Evolutionary conservation across 2,329 filamentous ascomycete genomes (phyloP).

Genomic region (Paracoccidioides lutzii): DNA sequence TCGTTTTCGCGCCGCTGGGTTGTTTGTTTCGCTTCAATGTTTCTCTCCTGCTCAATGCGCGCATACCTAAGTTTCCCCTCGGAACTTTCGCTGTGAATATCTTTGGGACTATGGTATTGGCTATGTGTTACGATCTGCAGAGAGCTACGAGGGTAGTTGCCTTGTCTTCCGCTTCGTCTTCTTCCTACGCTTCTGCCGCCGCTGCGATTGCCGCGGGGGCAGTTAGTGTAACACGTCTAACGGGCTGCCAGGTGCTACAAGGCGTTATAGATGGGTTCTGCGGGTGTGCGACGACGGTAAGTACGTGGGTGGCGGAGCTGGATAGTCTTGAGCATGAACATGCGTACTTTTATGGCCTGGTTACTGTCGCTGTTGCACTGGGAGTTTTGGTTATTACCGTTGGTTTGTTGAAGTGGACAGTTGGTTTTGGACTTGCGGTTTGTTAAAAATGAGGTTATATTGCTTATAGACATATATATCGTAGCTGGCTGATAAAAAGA

Average conservation of each 20-base stretch:
- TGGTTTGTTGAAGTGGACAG: slow-evolving; percentile 45
- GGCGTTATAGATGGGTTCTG: slow-evolving; percentile 57
- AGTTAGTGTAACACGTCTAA: slow-evolving; percentile 16
- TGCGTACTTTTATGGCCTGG: slow-evolving; percentile 48
- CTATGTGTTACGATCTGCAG: slow-evolving; percentile 66
- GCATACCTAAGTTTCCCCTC: slow-evolving; percentile 57
- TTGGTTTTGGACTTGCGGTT: slow-evolving; percentile 24
- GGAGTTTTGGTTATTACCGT: slow-evolving; percentile 41
- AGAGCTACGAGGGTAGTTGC: slow-evolving; percentile 44
- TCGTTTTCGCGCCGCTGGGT: slow-evolving; percentile 72
- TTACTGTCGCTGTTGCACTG: slow-evolving; percentile 37
- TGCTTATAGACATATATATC: background rate
- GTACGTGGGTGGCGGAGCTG: slow-evolving; percentile 54
- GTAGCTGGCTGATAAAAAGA: background rate
- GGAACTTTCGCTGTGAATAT: slow-evolving; percentile 80
- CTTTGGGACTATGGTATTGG: slow-evolving; percentile 60
- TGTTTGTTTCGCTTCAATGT: slow-evolving; percentile 63
- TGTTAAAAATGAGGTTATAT: slow-evolving; percentile 14
- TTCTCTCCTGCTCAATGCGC: slow-evolving; percentile 57
- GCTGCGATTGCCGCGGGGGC: slow-evolving; percentile 32
- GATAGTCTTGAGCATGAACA: slow-evolving; percentile 39
- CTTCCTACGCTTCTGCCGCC: background rate
- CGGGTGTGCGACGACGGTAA: slow-evolving; percentile 53
- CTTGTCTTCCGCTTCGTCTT: slow-evolving; percentile 12
- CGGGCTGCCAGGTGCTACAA: slow-evolving; percentile 54